Conservation (phyloP, 345 rosid genomes). For the Clausena lansium region DNA sequence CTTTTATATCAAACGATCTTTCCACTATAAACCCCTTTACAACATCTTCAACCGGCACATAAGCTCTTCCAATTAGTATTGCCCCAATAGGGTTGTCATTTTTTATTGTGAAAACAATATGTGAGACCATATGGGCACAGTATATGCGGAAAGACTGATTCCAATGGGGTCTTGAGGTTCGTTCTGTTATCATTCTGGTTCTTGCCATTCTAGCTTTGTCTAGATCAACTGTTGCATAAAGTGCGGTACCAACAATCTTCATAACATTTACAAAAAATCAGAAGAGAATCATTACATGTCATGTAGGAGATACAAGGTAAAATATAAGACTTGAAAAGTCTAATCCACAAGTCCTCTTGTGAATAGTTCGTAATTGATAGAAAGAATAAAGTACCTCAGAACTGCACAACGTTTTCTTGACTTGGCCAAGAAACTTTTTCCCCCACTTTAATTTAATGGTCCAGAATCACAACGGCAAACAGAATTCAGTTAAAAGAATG, state of each 20-base stretch:
- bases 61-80: conserved; percentile 70
- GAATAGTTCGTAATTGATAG: background rate
- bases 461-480: conserved; percentile 7
- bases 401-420: conserved; percentile 36
- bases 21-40: conserved; percentile 30
- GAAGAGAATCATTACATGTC: background rate
- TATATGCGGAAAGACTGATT: conserved; percentile 52
- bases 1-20: conserved; percentile 44
- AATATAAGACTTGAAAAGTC: background rate
- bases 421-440: conserved; percentile 28
- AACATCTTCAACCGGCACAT: conserved; percentile 54
- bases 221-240: conserved; percentile 70
- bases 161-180: conserved; percentile 45
- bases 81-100: conserved; percentile 53
- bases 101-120: conserved; percentile 60
- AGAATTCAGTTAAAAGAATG: background rate
- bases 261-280: background rate
- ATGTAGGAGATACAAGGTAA: background rate
- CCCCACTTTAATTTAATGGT: conserved; percentile 22
- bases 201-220: conserved; percentile 74
- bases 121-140: conserved; percentile 60
- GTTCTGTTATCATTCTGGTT: conserved; percentile 40
- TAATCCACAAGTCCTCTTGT: background rate
- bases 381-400: conserved; percentile 3
- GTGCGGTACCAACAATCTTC: conserved; percentile 42